A percentile compares a stretch with the other conserved stretches of the same genome.
These are phyloP conservation scores for Ceratobasidium sp. DNA, from an alignment of 1,284 basidiomycete genomes.

Conservation along the genomic window DNA sequence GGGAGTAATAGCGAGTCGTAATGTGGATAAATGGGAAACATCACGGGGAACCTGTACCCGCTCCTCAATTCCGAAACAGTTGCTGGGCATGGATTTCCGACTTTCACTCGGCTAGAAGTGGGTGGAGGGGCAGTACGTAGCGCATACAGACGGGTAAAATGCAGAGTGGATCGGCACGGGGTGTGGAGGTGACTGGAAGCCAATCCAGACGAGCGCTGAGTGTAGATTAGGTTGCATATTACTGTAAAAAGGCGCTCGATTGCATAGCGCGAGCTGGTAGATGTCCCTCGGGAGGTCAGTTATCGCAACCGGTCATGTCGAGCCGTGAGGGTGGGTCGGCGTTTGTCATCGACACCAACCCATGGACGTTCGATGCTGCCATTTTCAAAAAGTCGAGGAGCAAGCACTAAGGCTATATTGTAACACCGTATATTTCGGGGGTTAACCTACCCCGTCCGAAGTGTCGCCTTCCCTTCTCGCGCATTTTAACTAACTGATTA, in stretches of 20 bases:
- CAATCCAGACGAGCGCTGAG: not conserved
- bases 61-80: not conserved
- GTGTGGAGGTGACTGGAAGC: not conserved
- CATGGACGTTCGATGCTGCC: no score
- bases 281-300: not conserved
- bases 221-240: not conserved
- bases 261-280: not conserved
- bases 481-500: not conserved
- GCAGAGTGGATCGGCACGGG: not conserved
- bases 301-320: not conserved
- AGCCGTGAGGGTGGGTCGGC: not conserved
- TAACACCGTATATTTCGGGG: not conserved
- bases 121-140: not conserved
- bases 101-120: not conserved
- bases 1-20: not conserved
- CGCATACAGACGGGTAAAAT: not conserved
- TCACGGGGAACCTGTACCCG: not conserved
- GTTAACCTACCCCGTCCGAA: not conserved
- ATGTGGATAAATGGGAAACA: not conserved
- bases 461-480: not conserved
- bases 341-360: not conserved
- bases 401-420: not conserved
- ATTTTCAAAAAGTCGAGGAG: not conserved
- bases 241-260: not conserved
- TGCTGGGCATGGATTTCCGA: not conserved